phyloP scores from a whole-genome alignment of 2,329 filamentous ascomycete genomes.

The Magnaporthiopsis rhizophila region DNA sequence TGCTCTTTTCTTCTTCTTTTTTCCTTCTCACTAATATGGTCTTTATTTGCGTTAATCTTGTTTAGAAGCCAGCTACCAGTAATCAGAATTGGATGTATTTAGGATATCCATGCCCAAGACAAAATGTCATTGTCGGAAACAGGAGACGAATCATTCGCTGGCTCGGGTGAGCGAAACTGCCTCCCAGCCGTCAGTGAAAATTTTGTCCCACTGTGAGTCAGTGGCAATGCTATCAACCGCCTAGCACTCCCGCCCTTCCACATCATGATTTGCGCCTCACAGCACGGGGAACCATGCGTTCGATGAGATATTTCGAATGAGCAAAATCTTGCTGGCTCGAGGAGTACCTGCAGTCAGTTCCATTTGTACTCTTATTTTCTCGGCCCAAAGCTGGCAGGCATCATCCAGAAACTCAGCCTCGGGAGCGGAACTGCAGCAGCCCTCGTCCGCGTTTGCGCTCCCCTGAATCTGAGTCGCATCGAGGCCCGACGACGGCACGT shows the following conservation, averaged over 20 bases:
- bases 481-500: not conserved
- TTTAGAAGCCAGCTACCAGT: not conserved
- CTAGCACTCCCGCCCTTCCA: no score
- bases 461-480: not conserved
- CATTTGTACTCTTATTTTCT: not conserved
- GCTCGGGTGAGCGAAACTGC: not conserved
- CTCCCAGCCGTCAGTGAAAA: not conserved
- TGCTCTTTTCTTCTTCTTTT: not conserved
- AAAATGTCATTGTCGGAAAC: not conserved
- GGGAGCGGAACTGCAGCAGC: not conserved
- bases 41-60: not conserved
- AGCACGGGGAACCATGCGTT: not conserved
- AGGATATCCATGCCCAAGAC: no score
- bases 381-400: conserved; percentile 1
- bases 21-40: not conserved
- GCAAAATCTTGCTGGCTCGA: not conserved
- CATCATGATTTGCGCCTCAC: not conserved
- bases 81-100: not conserved
- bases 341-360: not conserved
- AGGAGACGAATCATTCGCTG: not conserved
- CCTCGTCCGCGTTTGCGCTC: not conserved
- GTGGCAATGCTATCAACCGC: not conserved
- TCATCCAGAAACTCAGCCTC: not conserved
- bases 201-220: conserved; percentile 1
- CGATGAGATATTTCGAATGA: not conserved